A percentile compares a stretch with the other conserved stretches of the same genome.
Conservation (phyloP, 2,329 filamentous ascomycete species). For the Cladosporium sp. region DNA sequence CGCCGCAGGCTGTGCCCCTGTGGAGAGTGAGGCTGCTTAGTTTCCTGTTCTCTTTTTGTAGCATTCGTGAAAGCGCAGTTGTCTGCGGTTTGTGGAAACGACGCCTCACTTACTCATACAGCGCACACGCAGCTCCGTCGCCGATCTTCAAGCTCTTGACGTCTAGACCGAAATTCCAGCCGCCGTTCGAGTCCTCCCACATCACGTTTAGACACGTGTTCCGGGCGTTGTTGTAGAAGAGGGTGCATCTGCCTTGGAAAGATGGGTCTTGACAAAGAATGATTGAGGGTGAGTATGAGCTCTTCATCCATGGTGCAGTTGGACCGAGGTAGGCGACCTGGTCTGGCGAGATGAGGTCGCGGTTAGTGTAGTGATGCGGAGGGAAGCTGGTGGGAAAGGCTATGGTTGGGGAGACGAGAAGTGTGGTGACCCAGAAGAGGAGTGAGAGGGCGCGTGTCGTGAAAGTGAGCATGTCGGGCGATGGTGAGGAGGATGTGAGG, state of each 20-base stretch:
- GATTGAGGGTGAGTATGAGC: background rate
- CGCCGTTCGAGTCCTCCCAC: background rate
- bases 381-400: background rate
- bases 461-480: too few species aligned
- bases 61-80: too few species aligned
- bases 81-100: too few species aligned
- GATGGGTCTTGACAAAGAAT: background rate
- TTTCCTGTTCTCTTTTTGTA: too few species aligned
- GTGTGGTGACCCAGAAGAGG: background rate
- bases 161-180: background rate
- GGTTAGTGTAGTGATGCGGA: background rate
- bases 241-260: background rate
- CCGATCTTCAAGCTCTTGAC: background rate
- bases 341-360: background rate
- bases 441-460: too few species aligned
- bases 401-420: background rate
- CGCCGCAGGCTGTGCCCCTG: background rate
- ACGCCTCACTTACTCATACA: background rate
- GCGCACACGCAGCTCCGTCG: background rate
- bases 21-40: background rate
- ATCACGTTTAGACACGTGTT: background rate
- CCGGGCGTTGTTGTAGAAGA: background rate
- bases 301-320: background rate
- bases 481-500: too few species aligned
- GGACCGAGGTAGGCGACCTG: background rate